Evolutionary conservation across 306 rosid genomes (phyloP).

Genomic region (Prunus kanzakura): DNA sequence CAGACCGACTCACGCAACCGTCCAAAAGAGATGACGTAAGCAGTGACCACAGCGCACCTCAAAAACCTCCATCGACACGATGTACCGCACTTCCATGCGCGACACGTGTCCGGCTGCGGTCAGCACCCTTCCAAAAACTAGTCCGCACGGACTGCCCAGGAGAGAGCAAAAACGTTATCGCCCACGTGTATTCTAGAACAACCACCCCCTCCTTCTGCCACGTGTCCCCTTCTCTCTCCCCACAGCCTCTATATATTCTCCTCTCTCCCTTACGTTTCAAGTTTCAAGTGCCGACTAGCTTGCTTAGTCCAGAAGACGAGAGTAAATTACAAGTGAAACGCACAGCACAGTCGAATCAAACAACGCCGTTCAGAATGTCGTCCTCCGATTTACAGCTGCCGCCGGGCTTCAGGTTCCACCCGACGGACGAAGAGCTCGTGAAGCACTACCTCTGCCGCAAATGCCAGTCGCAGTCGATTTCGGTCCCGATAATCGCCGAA

Average conservation of each 20-base stretch:
- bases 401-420: constrained; percentile 93
- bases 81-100: constrained; percentile 21
- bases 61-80: constrained; percentile 44
- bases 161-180: constrained; percentile 30
- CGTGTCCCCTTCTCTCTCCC: constrained; percentile 34
- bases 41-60: constrained; percentile 72
- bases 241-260: constrained; percentile 35
- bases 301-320: background rate
- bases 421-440: constrained; percentile 95
- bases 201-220: constrained; percentile 21
- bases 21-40: constrained; percentile 79
- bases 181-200: constrained; percentile 78
- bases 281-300: constrained; percentile 77
- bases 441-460: constrained; percentile 82
- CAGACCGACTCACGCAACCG: constrained; percentile 40
- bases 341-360: background rate
- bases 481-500: constrained; percentile 85
- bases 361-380: constrained; percentile 18
- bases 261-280: constrained; percentile 43
- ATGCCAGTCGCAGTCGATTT: constrained; percentile 66
- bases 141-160: constrained; percentile 21
- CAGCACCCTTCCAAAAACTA: constrained; percentile 5
- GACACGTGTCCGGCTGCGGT: constrained; percentile 53
- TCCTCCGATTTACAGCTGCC: constrained; percentile 61
- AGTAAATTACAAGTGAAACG: no score